A percentile compares a stretch with the other conserved stretches of the same genome.
Conservation (phyloP, 202 grass and related monocot genomes). For the Eragrostis tef region DNA sequence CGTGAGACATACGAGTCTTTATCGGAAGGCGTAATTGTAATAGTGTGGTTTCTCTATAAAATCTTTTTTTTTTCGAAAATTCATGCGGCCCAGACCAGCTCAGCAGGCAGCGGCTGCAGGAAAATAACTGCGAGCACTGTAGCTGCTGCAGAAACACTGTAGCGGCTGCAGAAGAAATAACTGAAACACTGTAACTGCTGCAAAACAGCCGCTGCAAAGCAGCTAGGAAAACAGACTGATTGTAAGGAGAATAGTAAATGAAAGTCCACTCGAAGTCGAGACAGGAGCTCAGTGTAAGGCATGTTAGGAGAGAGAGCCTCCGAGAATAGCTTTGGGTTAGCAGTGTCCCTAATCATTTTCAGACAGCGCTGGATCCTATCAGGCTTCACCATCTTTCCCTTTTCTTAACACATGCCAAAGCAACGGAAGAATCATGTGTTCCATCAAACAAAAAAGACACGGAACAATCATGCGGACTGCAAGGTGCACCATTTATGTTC, state of each 20-base stretch:
- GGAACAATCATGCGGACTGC: slow-evolving; percentile 7
- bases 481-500: neutral
- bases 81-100: neutral
- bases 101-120: too few species aligned
- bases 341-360: slow-evolving; percentile 17
- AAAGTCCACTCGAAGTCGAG: neutral
- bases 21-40: too few species aligned
- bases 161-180: too few species aligned
- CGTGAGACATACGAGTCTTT: too few species aligned
- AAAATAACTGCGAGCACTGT: too few species aligned
- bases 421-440: neutral
- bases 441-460: neutral
- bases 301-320: neutral
- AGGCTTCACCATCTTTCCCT: slow-evolving; percentile 28
- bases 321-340: neutral
- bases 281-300: neutral
- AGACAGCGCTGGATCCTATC: slow-evolving; percentile 1
- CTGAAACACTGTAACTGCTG: too few species aligned
- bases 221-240: too few species aligned
- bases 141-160: too few species aligned
- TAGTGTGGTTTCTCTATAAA: too few species aligned
- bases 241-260: neutral
- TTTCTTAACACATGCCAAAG: slow-evolving; percentile 45
- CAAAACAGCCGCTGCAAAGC: too few species aligned
- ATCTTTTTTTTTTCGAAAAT: too few species aligned